A percentile compares a stretch with the other conserved stretches of the same genome.
These are phyloP conservation scores for Tuctoria greenei DNA, from an alignment of 176 grass and related monocot genomes.

Conservation along the genomic window DNA sequence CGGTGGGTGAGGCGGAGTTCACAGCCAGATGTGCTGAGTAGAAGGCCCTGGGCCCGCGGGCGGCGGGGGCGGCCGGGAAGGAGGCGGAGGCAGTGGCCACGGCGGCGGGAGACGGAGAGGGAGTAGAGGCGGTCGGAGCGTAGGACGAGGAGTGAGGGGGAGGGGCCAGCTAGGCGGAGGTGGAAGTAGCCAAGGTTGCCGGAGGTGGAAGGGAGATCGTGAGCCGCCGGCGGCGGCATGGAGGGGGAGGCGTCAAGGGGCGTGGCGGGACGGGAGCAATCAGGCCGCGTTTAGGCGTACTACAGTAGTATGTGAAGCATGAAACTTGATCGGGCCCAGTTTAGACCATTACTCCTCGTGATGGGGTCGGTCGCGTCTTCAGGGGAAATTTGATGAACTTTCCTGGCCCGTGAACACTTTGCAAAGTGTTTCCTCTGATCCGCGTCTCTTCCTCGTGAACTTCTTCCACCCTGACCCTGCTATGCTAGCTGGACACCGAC, in stretches of 20 bases:
- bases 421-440: not conserved
- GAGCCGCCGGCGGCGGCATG: constrained; percentile 18
- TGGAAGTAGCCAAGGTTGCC: constrained; percentile 53
- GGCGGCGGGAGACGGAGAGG: constrained; percentile 35
- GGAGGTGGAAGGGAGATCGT: not conserved
- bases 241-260: constrained; percentile 13
- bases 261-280: constrained; percentile 28
- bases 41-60: constrained; percentile 36
- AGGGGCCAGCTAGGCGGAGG: constrained; percentile 43
- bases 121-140: constrained; percentile 62
- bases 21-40: constrained; percentile 48
- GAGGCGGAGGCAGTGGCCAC: constrained; percentile 39
- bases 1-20: constrained; percentile 48
- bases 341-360: not conserved
- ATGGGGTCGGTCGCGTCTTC: not conserved
- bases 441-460: constrained; percentile 19
- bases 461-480: too few relatives aligned
- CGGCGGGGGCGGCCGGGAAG: constrained; percentile 9
- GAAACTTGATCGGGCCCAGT: not conserved
- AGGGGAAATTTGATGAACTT: too few relatives aligned
- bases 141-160: constrained; percentile 40
- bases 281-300: not conserved
- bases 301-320: too few relatives aligned
- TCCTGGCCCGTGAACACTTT: too few relatives aligned
- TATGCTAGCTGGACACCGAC: too few relatives aligned